Percentiles rank a stretch among this genome's conserved stretches.
phyloP scores from a whole-genome alignment of 495 filamentous ascomycete species.

The Penicillium maclennaniae region DNA sequence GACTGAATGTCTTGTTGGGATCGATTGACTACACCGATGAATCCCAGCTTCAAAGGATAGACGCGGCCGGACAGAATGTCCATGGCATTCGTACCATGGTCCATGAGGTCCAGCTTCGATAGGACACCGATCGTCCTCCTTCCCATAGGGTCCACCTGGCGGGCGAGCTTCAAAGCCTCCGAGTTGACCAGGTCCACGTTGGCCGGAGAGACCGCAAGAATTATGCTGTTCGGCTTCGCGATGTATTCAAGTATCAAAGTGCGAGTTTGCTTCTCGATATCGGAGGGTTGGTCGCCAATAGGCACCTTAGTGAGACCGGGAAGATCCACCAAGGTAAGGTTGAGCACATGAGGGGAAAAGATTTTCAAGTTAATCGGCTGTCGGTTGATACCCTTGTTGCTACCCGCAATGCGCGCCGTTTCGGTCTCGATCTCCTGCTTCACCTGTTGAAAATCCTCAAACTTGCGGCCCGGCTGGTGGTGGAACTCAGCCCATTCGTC shows the following conservation, averaged over 20 bases:
- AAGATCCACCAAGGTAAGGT: slow-evolving; percentile 92
- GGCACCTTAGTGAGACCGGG: slow-evolving; percentile 97
- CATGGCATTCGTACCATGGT: slow-evolving; percentile 96
- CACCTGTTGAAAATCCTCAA: slow-evolving; percentile 87
- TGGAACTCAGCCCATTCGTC: slow-evolving; percentile 99
- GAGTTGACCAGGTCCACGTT: slow-evolving; percentile 99
- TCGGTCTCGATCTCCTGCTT: slow-evolving; percentile 98
- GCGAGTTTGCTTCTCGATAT: slow-evolving; percentile 98
- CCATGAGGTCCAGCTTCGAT: slow-evolving; percentile 98
- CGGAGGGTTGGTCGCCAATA: slow-evolving; percentile 95
- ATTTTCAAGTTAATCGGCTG: slow-evolving; percentile 99
- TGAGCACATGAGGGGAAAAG: slow-evolving; percentile 95
- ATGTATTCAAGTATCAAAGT: slow-evolving; percentile 98
- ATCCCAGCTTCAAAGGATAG: slow-evolving; percentile 94
- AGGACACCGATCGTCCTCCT: slow-evolving; percentile 94
- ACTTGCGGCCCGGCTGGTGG: slow-evolving; percentile 83
- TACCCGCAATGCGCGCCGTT: slow-evolving; percentile 90
- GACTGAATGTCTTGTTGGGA: slow-evolving; percentile 98
- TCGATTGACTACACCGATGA: slow-evolving; percentile 96
- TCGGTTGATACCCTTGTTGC: slow-evolving; percentile 97
- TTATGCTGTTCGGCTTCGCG: slow-evolving; percentile 97
- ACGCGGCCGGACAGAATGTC: slow-evolving; percentile 95
- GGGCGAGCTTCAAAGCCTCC: slow-evolving; percentile 92
- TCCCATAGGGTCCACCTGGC: slow-evolving; percentile 94
- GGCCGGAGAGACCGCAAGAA: slow-evolving; percentile 93